These are phyloP conservation scores for Bondarzewia mesenterica DNA, from an alignment of 1,284 basidiomycete genomes.

Conservation along the genomic window DNA sequence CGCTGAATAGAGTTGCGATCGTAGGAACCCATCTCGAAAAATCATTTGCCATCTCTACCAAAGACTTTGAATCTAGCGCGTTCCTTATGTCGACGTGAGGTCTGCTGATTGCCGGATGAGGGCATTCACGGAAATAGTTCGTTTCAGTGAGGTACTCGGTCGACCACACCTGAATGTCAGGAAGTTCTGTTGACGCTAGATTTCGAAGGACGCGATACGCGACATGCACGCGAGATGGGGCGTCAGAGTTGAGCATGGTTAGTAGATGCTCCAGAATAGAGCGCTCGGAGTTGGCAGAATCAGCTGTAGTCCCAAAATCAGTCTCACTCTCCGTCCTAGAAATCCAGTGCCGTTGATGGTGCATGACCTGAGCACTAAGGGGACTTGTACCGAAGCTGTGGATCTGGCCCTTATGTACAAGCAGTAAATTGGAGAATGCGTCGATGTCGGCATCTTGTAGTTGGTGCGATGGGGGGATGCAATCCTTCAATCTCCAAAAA, in stretches of 20 bases:
- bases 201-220: constrained; percentile 61
- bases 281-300: constrained; percentile 20
- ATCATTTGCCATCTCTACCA: constrained; percentile 31
- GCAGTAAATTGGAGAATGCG: constrained; percentile 69
- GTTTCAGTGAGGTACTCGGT: constrained; percentile 42
- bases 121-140: constrained; percentile 41
- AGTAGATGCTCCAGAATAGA: constrained; percentile 49
- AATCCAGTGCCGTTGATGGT: constrained; percentile 1
- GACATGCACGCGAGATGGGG: constrained; percentile 38
- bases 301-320: neutral
- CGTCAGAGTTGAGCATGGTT: constrained; percentile 46
- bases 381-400: constrained; percentile 39
- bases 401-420: constrained; percentile 49
- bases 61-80: constrained; percentile 28
- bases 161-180: constrained; percentile 27
- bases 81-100: constrained; percentile 28
- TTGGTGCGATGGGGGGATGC: constrained; percentile 45
- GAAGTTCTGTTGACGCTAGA: constrained; percentile 30
- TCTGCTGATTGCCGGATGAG: constrained; percentile 22
- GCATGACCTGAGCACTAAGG: constrained; percentile 10
- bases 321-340: neutral
- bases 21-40: constrained; percentile 62
- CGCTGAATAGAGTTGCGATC: constrained; percentile 54
- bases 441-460: constrained; percentile 59
- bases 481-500: constrained; percentile 80